Percentiles rank a stretch among this genome's conserved stretches.
phyloP scores from a whole-genome alignment of 2,329 filamentous ascomycete genomes.

The Talaromyces atroroseus region DNA sequence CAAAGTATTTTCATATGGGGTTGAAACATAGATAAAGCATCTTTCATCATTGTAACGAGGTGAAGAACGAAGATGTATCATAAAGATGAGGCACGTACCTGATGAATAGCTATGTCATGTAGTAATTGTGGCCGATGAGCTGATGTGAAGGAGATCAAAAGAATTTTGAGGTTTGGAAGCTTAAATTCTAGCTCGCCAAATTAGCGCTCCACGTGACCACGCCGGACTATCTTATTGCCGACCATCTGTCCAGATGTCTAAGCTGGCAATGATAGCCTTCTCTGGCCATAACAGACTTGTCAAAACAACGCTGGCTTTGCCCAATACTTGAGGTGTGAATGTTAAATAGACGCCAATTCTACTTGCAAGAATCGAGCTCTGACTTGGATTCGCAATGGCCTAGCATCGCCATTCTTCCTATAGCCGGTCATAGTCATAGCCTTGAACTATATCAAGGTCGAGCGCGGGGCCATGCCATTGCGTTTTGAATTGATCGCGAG shows the following conservation, averaged over 20 bases:
- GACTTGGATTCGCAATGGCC: not conserved
- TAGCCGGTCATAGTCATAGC: too few relatives aligned
- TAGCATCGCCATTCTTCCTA: not conserved
- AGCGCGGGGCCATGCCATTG: not conserved
- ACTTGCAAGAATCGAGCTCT: not conserved
- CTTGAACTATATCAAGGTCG: not conserved
- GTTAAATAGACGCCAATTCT: not conserved
- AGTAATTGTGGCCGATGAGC: not conserved
- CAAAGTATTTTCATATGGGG: slow-evolving; percentile 33
- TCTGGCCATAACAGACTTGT: not conserved
- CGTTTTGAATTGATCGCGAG: not conserved
- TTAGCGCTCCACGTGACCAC: slow-evolving; percentile 22
- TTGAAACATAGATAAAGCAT: slow-evolving; percentile 36
- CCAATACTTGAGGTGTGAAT: not conserved
- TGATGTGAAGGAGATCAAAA: not conserved
- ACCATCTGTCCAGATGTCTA: not conserved
- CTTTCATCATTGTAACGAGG: slow-evolving; percentile 26
- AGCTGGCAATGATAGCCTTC: not conserved
- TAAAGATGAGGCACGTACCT: not conserved
- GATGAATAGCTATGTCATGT: not conserved
- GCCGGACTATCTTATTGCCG: slow-evolving; percentile 9
- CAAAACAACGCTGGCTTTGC: not conserved
- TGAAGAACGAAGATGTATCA: not conserved
- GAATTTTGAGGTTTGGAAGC: slow-evolving; percentile 7
- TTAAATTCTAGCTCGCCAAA: slow-evolving; percentile 16